Conservation (phyloP, 768 basidiomycete genomes). For the Tricholoma sp. region DNA sequence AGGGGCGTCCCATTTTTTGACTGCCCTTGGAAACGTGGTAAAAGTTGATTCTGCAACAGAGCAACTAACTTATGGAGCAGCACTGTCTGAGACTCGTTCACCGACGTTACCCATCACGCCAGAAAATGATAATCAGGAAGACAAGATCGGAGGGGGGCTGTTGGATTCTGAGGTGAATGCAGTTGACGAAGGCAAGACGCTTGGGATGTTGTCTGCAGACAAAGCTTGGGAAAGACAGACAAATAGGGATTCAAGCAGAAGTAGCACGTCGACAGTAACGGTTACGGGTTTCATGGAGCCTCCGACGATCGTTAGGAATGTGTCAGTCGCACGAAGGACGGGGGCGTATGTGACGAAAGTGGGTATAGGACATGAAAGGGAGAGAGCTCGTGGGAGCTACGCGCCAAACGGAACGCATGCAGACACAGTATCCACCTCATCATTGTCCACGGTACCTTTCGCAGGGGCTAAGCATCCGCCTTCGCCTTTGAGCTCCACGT, state of each 20-base stretch:
- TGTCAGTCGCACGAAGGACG: slow-evolving; percentile 43
- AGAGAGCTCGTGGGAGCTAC: neutral
- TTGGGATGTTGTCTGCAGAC: slow-evolving; percentile 11
- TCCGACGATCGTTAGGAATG: slow-evolving; percentile 39
- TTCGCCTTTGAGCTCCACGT: slow-evolving; percentile 47
- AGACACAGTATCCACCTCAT: slow-evolving; percentile 1
- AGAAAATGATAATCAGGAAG: neutral
- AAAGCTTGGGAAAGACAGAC: slow-evolving; percentile 14
- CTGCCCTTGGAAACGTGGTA: slow-evolving; percentile 12
- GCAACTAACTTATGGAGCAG: slow-evolving; percentile 11
- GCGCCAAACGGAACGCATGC: neutral
- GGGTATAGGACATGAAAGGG: slow-evolving; percentile 9
- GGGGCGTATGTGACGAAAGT: slow-evolving; percentile 34
- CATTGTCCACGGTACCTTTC: slow-evolving; percentile 3
- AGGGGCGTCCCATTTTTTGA: slow-evolving; percentile 10
- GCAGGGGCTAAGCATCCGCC: slow-evolving; percentile 24
- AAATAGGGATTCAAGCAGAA: slow-evolving; percentile 41
- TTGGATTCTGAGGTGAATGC: neutral
- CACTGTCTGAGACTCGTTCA: slow-evolving; percentile 22
- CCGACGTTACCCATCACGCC: slow-evolving; percentile 21
- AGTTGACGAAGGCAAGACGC: slow-evolving; percentile 11
- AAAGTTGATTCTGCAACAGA: neutral
- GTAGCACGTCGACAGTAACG: slow-evolving; percentile 42
- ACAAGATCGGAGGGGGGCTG: neutral
- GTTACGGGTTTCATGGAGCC: slow-evolving; percentile 32